Evolutionary conservation across 2,329 filamentous ascomycete genomes (phyloP), one percentile per base, ranked within the genome.

Genomic region (Fusarium redolens): DNA sequence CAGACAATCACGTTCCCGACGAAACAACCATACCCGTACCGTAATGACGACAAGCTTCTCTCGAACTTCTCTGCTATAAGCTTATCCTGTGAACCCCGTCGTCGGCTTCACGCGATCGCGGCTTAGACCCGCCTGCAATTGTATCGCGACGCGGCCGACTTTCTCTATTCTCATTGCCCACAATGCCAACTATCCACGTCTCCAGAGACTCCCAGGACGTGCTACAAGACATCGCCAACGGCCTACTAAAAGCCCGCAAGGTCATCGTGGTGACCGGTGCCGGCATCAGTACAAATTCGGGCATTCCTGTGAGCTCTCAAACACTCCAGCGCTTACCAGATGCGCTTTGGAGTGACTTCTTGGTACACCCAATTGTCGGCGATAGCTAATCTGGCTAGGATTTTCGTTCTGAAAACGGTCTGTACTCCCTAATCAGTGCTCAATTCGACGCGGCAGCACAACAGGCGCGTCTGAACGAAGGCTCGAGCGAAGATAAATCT

Each of bases 251-350:
- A 78, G 88, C 92, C 15, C 88, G 87, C 69, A 93, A 92, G 79
- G 86, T 93, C n/a, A 86, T 93, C 13, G 89, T 93, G 25, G 85
- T 93, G 37, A 93, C 92, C 1, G 92, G 92, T 55, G 92, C 92
- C 54, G 92, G 92, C 58, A 93, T 93, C 78, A 92, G 91, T 78
- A 93, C 92, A 56, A 93, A 93, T 79, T 93, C 91, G 70, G 92
- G 92, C 61, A 93, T 93, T 78, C 92, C 92, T 56, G 92, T 93
- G 84, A 69, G 79, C 61, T 63, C 40, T 52, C 47, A 35, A 35
- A 52, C 48, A 66, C 64, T 52, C 51, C 65, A 58, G 52, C 68
- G 68, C 57, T 65, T 61, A 50, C 25, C 22, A 52, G 14, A 60
- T 65, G 43, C 58, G 45, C 44, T 73, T 47, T 10, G 41, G 43